These are phyloP conservation scores for Globisporangium emineosum DNA, from an alignment of 352 stramenopile genomes.

Conservation along the genomic window DNA sequence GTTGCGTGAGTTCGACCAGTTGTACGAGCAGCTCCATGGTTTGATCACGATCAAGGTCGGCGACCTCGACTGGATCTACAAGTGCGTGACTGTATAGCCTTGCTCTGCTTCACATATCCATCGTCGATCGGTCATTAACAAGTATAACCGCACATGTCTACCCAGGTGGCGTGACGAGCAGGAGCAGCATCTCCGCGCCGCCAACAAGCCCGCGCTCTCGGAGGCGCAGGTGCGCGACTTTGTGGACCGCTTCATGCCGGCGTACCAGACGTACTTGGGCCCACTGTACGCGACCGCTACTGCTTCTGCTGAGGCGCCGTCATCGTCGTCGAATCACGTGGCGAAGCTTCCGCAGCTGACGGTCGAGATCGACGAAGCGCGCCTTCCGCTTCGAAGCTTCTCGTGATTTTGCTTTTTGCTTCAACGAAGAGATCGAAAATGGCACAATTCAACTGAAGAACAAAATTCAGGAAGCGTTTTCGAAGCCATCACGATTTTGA, in stretches of 20 bases:
- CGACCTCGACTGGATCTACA: slow-evolving; percentile 79
- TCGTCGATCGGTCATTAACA: too few species aligned
- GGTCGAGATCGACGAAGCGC: slow-evolving; percentile 47
- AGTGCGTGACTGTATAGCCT: slow-evolving; percentile 30
- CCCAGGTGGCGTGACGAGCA: slow-evolving; percentile 81
- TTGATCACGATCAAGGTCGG: slow-evolving; percentile 76
- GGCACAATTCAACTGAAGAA: background rate
- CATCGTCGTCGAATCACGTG: slow-evolving; percentile 19
- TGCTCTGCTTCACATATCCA: background rate
- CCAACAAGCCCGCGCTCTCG: slow-evolving; percentile 61
- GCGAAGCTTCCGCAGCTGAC: slow-evolving; percentile 44
- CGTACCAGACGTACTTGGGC: slow-evolving; percentile 70
- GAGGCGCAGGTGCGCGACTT: slow-evolving; percentile 74
- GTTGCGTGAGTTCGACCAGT: slow-evolving; percentile 51
- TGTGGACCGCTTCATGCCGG: slow-evolving; percentile 85
- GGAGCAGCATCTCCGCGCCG: slow-evolving; percentile 58
- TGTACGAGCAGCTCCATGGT: slow-evolving; percentile 67
- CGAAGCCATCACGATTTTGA: background rate
- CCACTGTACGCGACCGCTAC: slow-evolving; percentile 56
- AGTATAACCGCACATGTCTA: background rate
- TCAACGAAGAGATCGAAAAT: background rate
- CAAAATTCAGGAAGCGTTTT: slow-evolving; percentile 4
- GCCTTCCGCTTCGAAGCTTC: slow-evolving; percentile 26
- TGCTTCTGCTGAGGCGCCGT: background rate
- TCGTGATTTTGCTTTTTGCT: background rate